phyloP scores from a whole-genome alignment of 2,329 filamentous ascomycete species.

The Magnaporthiopsis incrustans region DNA sequence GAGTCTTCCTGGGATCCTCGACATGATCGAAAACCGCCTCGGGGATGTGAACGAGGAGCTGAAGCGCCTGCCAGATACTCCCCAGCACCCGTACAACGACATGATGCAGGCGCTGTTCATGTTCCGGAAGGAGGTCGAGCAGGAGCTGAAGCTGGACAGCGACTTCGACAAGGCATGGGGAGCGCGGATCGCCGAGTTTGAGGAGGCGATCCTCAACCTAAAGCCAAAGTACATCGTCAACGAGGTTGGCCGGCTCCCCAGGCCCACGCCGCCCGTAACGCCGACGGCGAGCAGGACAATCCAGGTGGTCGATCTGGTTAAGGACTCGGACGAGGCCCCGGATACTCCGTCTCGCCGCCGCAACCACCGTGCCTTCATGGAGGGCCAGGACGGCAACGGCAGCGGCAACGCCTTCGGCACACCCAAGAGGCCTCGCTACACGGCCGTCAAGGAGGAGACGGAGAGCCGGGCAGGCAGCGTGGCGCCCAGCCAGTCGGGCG shows the following conservation, averaged over 20 bases:
- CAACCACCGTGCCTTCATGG: slow-evolving; percentile 10
- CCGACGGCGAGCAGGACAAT: neutral
- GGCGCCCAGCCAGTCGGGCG: neutral
- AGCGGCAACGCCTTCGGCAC: neutral
- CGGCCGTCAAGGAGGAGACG: slow-evolving; percentile 17
- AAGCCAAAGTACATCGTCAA: slow-evolving; percentile 39
- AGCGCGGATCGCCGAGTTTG: slow-evolving; percentile 42
- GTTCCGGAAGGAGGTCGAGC: slow-evolving; percentile 47
- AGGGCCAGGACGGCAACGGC: slow-evolving; percentile 10
- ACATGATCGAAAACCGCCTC: slow-evolving; percentile 43
- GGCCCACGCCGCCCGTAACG: neutral
- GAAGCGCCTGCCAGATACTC: slow-evolving; percentile 54
- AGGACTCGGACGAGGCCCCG: slow-evolving; percentile 8
- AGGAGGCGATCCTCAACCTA: slow-evolving; percentile 33
- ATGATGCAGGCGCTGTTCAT: slow-evolving; percentile 51
- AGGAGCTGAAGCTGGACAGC: slow-evolving; percentile 36
- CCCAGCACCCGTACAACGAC: slow-evolving; percentile 57
- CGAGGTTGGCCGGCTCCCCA: neutral
- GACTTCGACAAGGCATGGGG: slow-evolving; percentile 38
- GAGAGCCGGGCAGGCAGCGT: neutral
- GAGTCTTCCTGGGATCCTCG: slow-evolving; percentile 32
- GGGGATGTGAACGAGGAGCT: slow-evolving; percentile 47
- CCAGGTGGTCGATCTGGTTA: slow-evolving; percentile 7
- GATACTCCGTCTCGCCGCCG: slow-evolving; percentile 10
- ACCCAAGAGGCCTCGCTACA: slow-evolving; percentile 12